Base-by-base conservation (phyloP, 2,329 filamentous ascomycete genomes). In the Cercospora canescens region DNA sequence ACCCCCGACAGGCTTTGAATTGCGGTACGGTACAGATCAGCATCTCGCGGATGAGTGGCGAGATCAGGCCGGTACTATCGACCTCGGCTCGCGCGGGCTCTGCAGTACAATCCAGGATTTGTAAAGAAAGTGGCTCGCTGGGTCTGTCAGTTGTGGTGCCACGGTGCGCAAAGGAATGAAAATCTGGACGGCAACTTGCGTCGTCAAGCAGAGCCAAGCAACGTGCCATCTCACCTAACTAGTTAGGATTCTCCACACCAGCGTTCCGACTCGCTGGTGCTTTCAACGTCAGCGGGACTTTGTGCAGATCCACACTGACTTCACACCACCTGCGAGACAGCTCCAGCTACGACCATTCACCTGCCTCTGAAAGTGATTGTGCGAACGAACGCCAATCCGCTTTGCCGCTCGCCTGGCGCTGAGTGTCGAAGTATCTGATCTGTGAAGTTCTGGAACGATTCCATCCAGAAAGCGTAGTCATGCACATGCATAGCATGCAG, bases 221-320 rank as follows among this genome's bases (percentile, higher is more conserved):
- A 21, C 12, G 39, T 45, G 14, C 28, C 35, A 39, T 58, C 55
- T 35, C 32, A 24, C 14, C 32, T 56, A 60, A 28, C 45, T 60
- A 30, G 35, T 39, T 48, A 39, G 57, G 39, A 45, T 45, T 48
- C 37, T 45, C 57, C 57, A 45, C 57, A 60, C 26, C 39, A n/a
- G 14, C 57, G 26, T 28, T 28, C 57, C 57, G 57, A 8, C 24
- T 30, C 24, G 35, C 18, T 48, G 57, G 57, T 45, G 57, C 59
- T 56, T 34, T 16, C 30, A 56, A 62, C 60, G 60, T 62, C 60
- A 62, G 60, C n/a, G 57, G 57, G 26, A 45, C 21, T 39, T n/a
- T 11, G 16, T 28, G 37, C 26, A 35, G 50, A 62, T 54, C 60
- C 60, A 62, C 60, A 39, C 60, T 62, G 60, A 62, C 34, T 62